Conservation (phyloP, 306 rosid genomes). For the Rosa chinensis region DNA sequence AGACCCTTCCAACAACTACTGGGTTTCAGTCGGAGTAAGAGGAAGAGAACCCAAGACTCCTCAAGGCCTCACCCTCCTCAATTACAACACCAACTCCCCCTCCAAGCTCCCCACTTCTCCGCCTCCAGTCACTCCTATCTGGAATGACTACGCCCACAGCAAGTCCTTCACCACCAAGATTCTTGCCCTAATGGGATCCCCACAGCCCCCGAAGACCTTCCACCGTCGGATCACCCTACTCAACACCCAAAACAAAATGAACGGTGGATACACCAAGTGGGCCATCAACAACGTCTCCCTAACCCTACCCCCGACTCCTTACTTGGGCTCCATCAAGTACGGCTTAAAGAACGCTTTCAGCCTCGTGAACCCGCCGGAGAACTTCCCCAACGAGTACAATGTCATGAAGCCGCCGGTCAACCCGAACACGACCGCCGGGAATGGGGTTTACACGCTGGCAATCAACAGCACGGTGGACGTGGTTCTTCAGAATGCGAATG, state of each 20-base stretch:
- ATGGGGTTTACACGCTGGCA: conserved; percentile 50
- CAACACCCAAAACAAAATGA: conserved; percentile 67
- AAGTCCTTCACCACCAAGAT: conserved; percentile 54
- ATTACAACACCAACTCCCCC: conserved; percentile 51
- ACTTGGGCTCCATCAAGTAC: conserved; percentile 54
- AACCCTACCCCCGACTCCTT: conserved; percentile 62
- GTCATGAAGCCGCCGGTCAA: conserved; percentile 41
- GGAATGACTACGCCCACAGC: conserved; percentile 63
- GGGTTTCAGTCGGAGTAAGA: conserved; percentile 69
- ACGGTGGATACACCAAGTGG: conserved; percentile 66
- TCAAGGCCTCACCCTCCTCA: conserved; percentile 56
- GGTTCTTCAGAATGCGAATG: conserved; percentile 69
- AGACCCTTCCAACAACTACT: conserved; percentile 63
- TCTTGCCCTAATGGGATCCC: conserved; percentile 55
- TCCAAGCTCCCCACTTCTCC: conserved; percentile 61
- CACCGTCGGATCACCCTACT: conserved; percentile 58
- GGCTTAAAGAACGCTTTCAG: conserved; percentile 33
- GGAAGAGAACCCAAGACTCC: conserved; percentile 64
- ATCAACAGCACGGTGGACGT: conserved; percentile 48
- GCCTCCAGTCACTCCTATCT: conserved; percentile 59
- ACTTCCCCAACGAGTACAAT: conserved; percentile 38
- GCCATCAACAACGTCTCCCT: conserved; percentile 66
- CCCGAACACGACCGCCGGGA: conserved; percentile 36
- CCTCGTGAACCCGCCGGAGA: conserved; percentile 40
- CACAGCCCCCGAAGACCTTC: conserved; percentile 47